These are phyloP conservation scores for Phyllostachys edulis DNA, from an alignment of 176 grass and related monocot genomes.

Conservation along the genomic window DNA sequence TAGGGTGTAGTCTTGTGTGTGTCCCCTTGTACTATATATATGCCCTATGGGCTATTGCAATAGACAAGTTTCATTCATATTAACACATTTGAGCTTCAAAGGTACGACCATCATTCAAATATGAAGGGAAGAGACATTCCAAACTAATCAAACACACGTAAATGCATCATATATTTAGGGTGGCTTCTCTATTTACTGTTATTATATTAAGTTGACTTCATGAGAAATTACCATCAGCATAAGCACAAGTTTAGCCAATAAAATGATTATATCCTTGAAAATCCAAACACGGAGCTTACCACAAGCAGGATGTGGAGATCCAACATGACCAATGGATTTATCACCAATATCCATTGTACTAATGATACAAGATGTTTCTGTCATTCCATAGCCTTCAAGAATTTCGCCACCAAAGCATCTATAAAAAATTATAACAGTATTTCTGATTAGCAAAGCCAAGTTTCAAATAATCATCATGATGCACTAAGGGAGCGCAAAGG, in stretches of 20 bases:
- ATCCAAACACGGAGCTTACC: slow-evolving; percentile 47
- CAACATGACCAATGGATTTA: slow-evolving; percentile 81
- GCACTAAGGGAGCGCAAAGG: not conserved
- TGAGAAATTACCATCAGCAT: not conserved
- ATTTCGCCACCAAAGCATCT: slow-evolving; percentile 84
- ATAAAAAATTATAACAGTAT: slow-evolving; percentile 13
- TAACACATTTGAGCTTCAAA: not conserved
- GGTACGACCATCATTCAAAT: not conserved
- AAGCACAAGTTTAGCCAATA: not conserved
- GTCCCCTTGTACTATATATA: too few relatives aligned
- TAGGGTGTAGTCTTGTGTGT: too few relatives aligned
- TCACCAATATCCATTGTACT: slow-evolving; percentile 66
- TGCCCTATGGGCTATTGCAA: too few relatives aligned
- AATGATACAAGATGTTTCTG: slow-evolving; percentile 94
- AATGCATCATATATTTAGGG: not conserved
- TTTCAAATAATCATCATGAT: slow-evolving; percentile 32
- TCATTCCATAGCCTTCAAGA: slow-evolving; percentile 98
- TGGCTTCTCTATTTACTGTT: slow-evolving; percentile 11
- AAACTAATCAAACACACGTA: not conserved
- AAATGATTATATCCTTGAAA: slow-evolving; percentile 14
- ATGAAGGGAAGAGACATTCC: not conserved
- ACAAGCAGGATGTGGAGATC: slow-evolving; percentile 80
- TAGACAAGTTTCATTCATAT: too few relatives aligned
- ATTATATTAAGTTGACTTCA: not conserved
- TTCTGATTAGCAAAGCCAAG: slow-evolving; percentile 20